Conservation (phyloP, 768 basidiomycete species). For the Tylopilus cervinicoccineus region DNA sequence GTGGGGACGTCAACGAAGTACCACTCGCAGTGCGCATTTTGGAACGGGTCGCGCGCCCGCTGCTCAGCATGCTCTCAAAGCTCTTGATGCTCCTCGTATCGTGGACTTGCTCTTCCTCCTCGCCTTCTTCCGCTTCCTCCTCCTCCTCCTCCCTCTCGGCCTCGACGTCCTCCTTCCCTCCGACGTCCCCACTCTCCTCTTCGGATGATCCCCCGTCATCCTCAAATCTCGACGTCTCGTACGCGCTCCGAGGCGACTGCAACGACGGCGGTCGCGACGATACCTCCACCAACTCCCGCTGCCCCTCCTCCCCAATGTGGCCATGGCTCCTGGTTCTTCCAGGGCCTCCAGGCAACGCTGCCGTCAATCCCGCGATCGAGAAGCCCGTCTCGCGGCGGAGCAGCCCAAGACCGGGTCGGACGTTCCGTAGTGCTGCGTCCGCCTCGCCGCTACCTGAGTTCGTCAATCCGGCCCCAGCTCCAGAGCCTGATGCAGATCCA, state of each 20-base stretch:
- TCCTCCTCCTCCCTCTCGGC: slow-evolving; percentile 21
- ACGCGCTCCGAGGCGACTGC: slow-evolving; percentile 22
- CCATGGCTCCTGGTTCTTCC: slow-evolving; percentile 6
- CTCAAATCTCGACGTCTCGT: slow-evolving; percentile 17
- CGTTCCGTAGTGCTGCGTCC: slow-evolving; percentile 24
- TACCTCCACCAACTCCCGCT: slow-evolving; percentile 53
- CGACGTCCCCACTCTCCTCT: background rate
- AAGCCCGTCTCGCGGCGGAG: slow-evolving; percentile 75
- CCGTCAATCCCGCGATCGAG: slow-evolving; percentile 74
- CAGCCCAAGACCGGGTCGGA: slow-evolving; percentile 56
- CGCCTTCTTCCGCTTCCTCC: slow-evolving; percentile 26
- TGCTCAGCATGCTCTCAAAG: slow-evolving; percentile 81
- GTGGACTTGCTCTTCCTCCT: slow-evolving; percentile 30
- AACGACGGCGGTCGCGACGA: slow-evolving; percentile 47
- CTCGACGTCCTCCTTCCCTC: slow-evolving; percentile 19
- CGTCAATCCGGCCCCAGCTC: background rate
- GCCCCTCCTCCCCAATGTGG: slow-evolving; percentile 35
- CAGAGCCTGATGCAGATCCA: background rate
- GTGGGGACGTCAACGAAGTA: background rate
- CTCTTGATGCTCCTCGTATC: slow-evolving; percentile 79
- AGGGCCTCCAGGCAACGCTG: slow-evolving; percentile 48
- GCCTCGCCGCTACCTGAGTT: background rate
- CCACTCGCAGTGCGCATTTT: background rate
- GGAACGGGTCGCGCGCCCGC: slow-evolving; percentile 20
- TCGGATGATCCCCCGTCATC: slow-evolving; percentile 4